Conservation (phyloP, 306 rosid genomes). For the Vigna unguiculata region DNA sequence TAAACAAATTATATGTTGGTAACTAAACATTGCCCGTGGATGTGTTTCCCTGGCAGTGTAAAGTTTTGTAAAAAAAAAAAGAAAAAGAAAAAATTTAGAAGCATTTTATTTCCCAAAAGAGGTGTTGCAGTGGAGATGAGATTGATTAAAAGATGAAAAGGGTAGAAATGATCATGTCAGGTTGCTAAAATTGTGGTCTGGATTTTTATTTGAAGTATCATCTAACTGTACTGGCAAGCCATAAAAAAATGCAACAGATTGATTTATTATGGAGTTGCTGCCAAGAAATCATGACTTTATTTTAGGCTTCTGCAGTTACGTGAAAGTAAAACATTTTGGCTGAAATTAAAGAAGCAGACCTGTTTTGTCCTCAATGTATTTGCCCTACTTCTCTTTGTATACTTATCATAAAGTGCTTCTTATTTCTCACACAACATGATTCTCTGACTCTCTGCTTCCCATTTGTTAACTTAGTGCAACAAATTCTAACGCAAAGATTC, state of each 20-base stretch:
- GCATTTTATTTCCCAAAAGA: not conserved
- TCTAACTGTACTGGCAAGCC: conserved; percentile 7
- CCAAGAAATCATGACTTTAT: conserved; percentile 14
- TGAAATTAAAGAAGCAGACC: conserved; percentile 8
- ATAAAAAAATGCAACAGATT: conserved; percentile 21
- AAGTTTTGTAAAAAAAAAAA: too few relatives aligned
- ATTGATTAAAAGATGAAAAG: not conserved
- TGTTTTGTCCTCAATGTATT: conserved; percentile 9
- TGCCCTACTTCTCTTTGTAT: not conserved
- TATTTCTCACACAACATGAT: conserved; percentile 24
- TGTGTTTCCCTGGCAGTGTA: too few relatives aligned
- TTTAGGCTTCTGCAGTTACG: not conserved
- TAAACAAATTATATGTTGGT: too few relatives aligned
- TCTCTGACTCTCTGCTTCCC: not conserved
- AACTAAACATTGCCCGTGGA: too few relatives aligned
- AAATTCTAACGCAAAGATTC: conserved; percentile 32
- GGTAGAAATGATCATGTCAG: not conserved
- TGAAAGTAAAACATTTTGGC: conserved; percentile 11
- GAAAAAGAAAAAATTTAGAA: too few relatives aligned
- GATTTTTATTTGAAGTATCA: conserved; percentile 1
- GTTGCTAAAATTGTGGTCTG: not conserved
- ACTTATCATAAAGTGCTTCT: conserved; percentile 12
- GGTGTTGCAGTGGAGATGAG: not conserved
- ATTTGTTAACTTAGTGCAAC: conserved; percentile 7
- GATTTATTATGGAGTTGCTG: not conserved